Percentiles rank a stretch among this genome's conserved stretches.
phyloP scores from a whole-genome alignment of 768 basidiomycete species.

The Nidularia sp. region DNA sequence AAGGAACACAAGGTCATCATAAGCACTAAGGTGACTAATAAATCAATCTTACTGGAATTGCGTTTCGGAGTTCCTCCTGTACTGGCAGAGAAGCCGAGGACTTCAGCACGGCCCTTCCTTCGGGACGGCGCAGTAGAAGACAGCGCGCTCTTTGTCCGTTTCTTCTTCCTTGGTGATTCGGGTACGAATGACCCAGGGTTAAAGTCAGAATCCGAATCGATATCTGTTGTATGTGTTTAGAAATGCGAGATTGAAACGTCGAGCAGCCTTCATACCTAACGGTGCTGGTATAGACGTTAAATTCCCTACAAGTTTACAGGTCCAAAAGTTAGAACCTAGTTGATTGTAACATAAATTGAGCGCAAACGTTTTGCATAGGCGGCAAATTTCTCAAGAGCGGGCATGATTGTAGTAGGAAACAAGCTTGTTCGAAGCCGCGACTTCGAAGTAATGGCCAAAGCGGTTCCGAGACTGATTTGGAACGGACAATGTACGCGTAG shows the following conservation, averaged over 20 bases:
- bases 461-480: too few species aligned
- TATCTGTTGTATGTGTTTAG: conserved; percentile 18
- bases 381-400: conserved; percentile 1
- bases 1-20: neutral
- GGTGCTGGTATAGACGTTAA: conserved; percentile 28
- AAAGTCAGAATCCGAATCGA: conserved; percentile 50
- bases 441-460: too few species aligned
- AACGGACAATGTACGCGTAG: too few species aligned
- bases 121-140: neutral
- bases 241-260: neutral
- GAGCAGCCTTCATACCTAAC: conserved; percentile 20
- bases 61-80: neutral
- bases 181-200: conserved; percentile 33
- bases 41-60: neutral
- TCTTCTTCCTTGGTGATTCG: conserved; percentile 24
- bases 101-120: neutral
- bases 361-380: conserved; percentile 12
- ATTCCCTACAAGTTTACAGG: conserved; percentile 18
- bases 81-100: neutral
- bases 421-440: too few species aligned
- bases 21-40: neutral
- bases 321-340: neutral
- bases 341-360: neutral
- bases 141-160: conserved; percentile 2
- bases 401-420: too few species aligned